Evolutionary conservation across 2,329 filamentous ascomycete genomes (phyloP).

Genomic region (Didymella lethalis): DNA sequence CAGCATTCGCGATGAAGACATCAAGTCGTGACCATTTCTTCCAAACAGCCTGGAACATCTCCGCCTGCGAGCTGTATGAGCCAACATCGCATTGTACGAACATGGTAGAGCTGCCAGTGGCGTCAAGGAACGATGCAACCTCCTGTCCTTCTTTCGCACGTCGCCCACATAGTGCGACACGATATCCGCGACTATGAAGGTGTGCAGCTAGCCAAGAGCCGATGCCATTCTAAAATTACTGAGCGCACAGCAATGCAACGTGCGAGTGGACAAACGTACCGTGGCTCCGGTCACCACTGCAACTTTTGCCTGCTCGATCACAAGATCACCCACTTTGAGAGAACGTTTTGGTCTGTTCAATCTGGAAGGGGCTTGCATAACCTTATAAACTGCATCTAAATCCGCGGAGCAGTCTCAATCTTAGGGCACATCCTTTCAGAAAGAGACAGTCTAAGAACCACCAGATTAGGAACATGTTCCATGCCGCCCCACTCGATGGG

Average conservation of each 20-base stretch:
- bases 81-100: conserved; percentile 58
- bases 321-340: not conserved
- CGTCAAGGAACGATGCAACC: conserved; percentile 28
- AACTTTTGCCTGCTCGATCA: not conserved
- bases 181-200: conserved; percentile 48
- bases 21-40: conserved; percentile 58
- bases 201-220: conserved; percentile 54
- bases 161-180: conserved; percentile 53
- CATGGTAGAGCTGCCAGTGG: conserved; percentile 43
- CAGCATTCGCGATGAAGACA: conserved; percentile 60
- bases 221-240: conserved; percentile 55
- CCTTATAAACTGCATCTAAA: not conserved
- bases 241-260: not conserved
- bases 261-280: not conserved
- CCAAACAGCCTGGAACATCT: conserved; percentile 55
- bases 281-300: conserved; percentile 6
- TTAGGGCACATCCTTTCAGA: too few relatives aligned
- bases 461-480: too few relatives aligned
- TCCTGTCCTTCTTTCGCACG: conserved; percentile 48
- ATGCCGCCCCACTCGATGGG: too few relatives aligned
- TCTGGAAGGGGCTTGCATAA: not conserved
- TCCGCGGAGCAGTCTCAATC: too few relatives aligned
- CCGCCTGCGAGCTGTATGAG: conserved; percentile 57
- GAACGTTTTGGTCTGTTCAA: not conserved
- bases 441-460: too few relatives aligned